phyloP scores from a whole-genome alignment of 1,284 basidiomycete genomes.

The Dichomitus squalens region DNA sequence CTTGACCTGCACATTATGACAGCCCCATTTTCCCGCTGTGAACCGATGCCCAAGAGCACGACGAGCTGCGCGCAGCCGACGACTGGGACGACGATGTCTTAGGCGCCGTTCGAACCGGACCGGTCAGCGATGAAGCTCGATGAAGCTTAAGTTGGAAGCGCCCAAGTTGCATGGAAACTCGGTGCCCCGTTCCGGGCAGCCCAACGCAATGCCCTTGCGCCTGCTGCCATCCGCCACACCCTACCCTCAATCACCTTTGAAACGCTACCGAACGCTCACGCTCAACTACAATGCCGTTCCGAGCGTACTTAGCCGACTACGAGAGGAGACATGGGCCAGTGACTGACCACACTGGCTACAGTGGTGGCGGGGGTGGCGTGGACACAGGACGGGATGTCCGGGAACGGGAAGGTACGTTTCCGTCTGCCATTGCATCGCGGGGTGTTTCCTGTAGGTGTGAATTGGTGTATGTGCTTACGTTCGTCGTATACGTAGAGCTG shows the following conservation, averaged over 20 bases:
- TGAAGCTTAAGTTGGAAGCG: conserved; percentile 3
- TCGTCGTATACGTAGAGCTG: conserved; percentile 46
- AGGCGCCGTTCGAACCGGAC: not conserved
- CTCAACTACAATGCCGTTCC: conserved; percentile 4
- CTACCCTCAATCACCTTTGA: not conserved
- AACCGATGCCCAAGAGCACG: too few species aligned
- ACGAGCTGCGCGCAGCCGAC: not conserved
- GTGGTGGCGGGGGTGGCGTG: not conserved
- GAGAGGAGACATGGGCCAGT: conserved; percentile 15
- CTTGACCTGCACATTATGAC: not conserved
- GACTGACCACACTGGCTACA: not conserved
- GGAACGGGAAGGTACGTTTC: conserved; percentile 30
- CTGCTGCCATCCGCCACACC: not conserved
- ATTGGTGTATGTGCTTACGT: too few species aligned
- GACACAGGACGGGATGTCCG: conserved; percentile 16
- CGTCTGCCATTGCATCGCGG: too few species aligned
- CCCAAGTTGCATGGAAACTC: conserved; percentile 14
- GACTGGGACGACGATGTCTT: too few species aligned
- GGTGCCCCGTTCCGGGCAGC: not conserved
- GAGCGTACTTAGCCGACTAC: conserved; percentile 1
- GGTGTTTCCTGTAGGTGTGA: too few species aligned
- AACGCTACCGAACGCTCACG: not conserved
- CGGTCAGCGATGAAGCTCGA: too few species aligned
- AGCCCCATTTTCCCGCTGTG: too few species aligned
- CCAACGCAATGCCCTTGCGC: not conserved